These are phyloP conservation scores for Passiflora organensis DNA, from an alignment of 345 rosid species.

Conservation along the genomic window DNA sequence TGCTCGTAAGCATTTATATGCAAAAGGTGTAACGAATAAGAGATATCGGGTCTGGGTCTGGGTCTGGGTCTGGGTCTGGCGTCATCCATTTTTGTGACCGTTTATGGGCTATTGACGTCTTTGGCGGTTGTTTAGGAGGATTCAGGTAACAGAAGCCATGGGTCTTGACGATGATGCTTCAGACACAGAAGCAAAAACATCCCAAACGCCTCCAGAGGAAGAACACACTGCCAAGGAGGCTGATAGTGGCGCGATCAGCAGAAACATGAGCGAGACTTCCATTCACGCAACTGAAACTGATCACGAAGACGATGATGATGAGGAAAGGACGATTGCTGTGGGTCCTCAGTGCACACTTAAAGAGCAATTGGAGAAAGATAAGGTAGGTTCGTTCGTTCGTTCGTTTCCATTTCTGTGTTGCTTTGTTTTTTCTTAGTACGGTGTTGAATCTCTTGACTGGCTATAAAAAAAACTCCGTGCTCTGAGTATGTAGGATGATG, in stretches of 20 bases:
- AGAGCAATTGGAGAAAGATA: conserved; percentile 66
- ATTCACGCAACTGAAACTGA: conserved; percentile 28
- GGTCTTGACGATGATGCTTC: conserved; percentile 37
- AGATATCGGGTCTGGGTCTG: too few species aligned
- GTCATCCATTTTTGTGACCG: conserved; percentile 3
- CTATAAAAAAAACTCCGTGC: neutral
- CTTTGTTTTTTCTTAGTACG: neutral
- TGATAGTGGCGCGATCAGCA: conserved; percentile 18
- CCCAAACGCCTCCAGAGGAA: too few species aligned
- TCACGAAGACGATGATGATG: conserved; percentile 47
- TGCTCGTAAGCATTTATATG: too few species aligned
- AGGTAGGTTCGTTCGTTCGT: conserved; percentile 29
- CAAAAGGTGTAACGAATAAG: too few species aligned
- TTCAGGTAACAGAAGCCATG: conserved; percentile 33
- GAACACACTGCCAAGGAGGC: neutral
- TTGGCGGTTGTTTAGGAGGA: conserved; percentile 25
- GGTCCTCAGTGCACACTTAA: conserved; percentile 64
- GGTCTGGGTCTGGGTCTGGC: too few species aligned
- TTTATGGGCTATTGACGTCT: conserved; percentile 41
- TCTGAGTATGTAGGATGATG: conserved; percentile 57
- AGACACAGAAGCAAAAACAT: conserved; percentile 1
- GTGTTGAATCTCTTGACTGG: neutral
- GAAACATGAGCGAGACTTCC: conserved; percentile 38
- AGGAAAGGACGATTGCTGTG: conserved; percentile 45
- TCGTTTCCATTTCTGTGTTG: neutral